Evolutionary conservation across 2,329 filamentous ascomycete species (phyloP), one percentile per base, ranked within the genome.

Genomic region (Beauveria pseudobassiana): DNA sequence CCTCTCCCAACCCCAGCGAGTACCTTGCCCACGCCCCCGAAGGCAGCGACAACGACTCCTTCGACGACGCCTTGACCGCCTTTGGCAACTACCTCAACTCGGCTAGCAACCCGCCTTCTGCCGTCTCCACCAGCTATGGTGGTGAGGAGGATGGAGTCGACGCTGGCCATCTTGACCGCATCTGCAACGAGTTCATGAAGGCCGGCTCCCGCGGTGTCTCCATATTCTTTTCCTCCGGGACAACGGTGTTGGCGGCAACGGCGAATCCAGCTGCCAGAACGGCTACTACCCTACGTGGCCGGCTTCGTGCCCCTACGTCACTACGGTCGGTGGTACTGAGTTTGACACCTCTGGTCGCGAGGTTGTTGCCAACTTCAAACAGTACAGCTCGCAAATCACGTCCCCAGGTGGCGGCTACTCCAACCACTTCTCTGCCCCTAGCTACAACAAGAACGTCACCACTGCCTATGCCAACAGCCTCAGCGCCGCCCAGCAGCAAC

Each of bases 141-240:
- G 79, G 79, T 65, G 79, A 80, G 65, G 82, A 85, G 70, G 76
- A 73, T 14, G 76, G 78, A 56, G 70, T 64, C 28, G 43, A 52
- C 7, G 24, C 22, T 14, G 42, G 42, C 34, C 65, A 66, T 62
- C 43, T 65, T 12, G 67, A 74, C 49, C 74, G 82, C 3, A 81
- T 84, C 68, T 84, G 82, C 69, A 71, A 75, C 63, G 81, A 84
- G 73, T 84, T 80, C 69, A 77, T 83, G 76, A 84, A 84, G 72
- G 76, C 83, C 3, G 81, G 78, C 24, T 59, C 82, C 82, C 59
- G 63, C 3, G 81, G 81, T 34, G 74, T 82, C 16, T 77, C 78
- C 1, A 70, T 85, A 18, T 63, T 84, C 40, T 81, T 79, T 65
- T 78, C 80, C 1, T 69, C 67, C 2, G 67, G 67, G 67, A 69